Conservation (phyloP, 2,329 filamentous ascomycete genomes). For the Xylaria sp. region DNA sequence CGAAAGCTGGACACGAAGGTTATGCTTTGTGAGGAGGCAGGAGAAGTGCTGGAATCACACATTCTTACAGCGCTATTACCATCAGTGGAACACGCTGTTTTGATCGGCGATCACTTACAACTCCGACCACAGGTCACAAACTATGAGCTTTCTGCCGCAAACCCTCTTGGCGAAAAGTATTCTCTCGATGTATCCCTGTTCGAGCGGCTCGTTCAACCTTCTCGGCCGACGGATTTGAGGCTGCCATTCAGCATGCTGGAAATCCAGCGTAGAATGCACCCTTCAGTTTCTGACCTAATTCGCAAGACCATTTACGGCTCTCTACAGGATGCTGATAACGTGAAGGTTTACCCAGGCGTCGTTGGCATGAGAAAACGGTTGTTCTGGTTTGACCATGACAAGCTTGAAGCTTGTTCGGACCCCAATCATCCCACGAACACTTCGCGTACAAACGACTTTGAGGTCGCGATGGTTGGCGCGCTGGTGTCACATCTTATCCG, state of each 20-base stretch:
- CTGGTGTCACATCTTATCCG: too few relatives aligned
- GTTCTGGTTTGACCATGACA: constrained; percentile 68
- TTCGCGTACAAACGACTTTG: constrained; percentile 67
- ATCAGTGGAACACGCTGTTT: constrained; percentile 62
- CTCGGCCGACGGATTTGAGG: too few relatives aligned
- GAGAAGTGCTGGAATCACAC: constrained; percentile 72
- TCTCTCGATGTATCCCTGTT: constrained; percentile 71
- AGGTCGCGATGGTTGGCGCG: too few relatives aligned
- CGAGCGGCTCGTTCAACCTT: constrained; percentile 64
- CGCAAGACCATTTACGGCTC: constrained; percentile 63
- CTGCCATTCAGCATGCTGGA: constrained; percentile 58
- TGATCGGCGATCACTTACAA: constrained; percentile 77
- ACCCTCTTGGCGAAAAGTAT: constrained; percentile 67
- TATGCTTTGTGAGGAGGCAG: constrained; percentile 71
- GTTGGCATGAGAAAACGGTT: constrained; percentile 62
- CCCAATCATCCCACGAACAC: too few relatives aligned
- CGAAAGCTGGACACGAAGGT: constrained; percentile 55
- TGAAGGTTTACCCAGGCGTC: constrained; percentile 50
- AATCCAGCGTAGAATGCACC: constrained; percentile 70
- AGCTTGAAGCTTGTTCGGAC: constrained; percentile 60
- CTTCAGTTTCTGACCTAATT: constrained; percentile 65
- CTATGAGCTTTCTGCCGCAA: constrained; percentile 59
- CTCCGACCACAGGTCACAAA: constrained; percentile 68
- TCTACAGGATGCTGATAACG: constrained; percentile 58
- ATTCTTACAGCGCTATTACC: constrained; percentile 61